These are phyloP conservation scores for Hyaloscypha bicolor DNA, from an alignment of 495 filamentous ascomycete genomes.

Conservation along the genomic window DNA sequence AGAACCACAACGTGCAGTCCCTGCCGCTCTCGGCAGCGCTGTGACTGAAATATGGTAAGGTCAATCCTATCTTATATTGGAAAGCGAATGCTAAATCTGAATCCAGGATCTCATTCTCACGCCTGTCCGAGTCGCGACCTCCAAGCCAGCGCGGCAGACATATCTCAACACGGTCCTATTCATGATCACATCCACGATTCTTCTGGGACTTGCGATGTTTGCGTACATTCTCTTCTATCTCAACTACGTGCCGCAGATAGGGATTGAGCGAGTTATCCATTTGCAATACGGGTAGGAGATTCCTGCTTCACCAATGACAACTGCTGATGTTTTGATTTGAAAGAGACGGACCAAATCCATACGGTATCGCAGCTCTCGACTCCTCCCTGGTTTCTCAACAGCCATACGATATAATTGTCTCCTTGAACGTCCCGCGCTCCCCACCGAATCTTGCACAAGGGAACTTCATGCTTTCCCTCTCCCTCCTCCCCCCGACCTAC, in stretches of 20 bases:
- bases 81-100: background rate
- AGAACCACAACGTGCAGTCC: background rate
- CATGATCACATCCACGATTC: constrained; percentile 53
- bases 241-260: constrained; percentile 75
- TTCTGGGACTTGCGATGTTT: constrained; percentile 63
- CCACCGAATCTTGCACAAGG: constrained; percentile 62
- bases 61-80: no score
- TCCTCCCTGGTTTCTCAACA: constrained; percentile 52
- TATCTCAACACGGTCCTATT: constrained; percentile 75
- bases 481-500: constrained; percentile 52
- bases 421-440: constrained; percentile 61
- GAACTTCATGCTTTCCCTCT: constrained; percentile 94
- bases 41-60: constrained; percentile 2
- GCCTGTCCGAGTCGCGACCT: constrained; percentile 58
- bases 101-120: constrained; percentile 36
- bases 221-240: constrained; percentile 82
- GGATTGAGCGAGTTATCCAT: constrained; percentile 66
- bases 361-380: constrained; percentile 49
- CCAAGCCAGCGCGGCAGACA: constrained; percentile 66
- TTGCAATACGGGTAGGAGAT: constrained; percentile 76
- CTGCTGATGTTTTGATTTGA: background rate
- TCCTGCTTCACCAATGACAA: background rate
- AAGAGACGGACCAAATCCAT: constrained; percentile 52
- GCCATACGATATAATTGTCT: constrained; percentile 63
- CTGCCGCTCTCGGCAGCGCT: background rate